Conservation (phyloP, 192 early-diverging fungal genomes). For the Coemansia sp. region DNA sequence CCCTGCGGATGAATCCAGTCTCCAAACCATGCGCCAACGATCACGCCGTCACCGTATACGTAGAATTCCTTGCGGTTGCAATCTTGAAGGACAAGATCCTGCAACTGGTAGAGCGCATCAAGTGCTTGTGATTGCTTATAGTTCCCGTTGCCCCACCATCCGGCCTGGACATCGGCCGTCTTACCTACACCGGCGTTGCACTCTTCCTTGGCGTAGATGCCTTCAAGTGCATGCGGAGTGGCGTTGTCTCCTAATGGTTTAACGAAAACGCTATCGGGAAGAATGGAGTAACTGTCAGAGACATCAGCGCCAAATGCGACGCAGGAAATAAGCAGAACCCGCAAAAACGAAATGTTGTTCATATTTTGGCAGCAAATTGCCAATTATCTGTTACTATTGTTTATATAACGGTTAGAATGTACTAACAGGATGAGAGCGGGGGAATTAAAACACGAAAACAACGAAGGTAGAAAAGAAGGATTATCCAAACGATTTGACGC, state of each 20-base stretch:
- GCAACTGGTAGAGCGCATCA: background rate
- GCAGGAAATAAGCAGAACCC: background rate
- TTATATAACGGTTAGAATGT: background rate
- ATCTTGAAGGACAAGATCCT: background rate
- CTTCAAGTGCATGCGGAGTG: background rate
- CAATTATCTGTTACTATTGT: background rate
- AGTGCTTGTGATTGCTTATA: background rate
- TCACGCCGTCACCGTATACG: background rate
- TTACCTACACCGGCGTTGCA: background rate
- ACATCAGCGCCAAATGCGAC: background rate
- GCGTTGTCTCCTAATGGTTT: background rate
- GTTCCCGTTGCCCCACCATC: slow-evolving; percentile 7
- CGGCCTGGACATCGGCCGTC: background rate
- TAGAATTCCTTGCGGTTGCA: slow-evolving; percentile 4
- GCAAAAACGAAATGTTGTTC: background rate
- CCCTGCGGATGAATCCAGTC: slow-evolving; percentile 3
- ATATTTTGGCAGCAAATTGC: background rate
- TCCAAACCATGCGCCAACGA: slow-evolving; percentile 1
- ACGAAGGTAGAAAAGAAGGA: background rate
- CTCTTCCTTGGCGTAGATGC: background rate
- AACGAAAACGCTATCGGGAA: background rate
- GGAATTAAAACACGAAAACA: background rate
- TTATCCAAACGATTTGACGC: background rate
- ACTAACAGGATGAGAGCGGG: background rate
- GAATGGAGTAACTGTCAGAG: background rate